Evolutionary conservation across 2,329 filamentous ascomycete species (phyloP), one percentile per base, ranked within the genome.

Genomic region (Calonectria naviculata): DNA sequence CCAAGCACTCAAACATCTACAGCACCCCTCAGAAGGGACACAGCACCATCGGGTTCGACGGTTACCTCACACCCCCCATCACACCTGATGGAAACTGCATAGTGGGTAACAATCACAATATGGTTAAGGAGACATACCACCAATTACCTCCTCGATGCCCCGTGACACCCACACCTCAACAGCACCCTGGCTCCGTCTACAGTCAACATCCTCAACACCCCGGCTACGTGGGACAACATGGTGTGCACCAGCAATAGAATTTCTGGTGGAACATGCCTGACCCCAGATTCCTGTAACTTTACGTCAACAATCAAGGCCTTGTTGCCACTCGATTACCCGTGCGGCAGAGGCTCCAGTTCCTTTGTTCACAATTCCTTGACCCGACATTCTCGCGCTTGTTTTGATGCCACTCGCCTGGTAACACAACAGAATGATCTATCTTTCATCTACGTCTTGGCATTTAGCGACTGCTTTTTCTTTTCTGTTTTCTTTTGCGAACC

Each of bases 31-130:
- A 94, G 79, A 96, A 96, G 86, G 90, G 89, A 61, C 90, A 92
- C 71, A 92, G 91, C 74, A 86, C 89, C 63, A 85, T 89, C 64
- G 88, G 91, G 74, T 90, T 91, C 42, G 89, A 94, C 75, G 94
- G 94, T 69, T 95, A 95, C 83, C 89, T 95, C 75, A 97, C 94
- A 19, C 94, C 94, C 29, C 94, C 94, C 1, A 96, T 97, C 80
- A 97, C 94, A 0, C 94, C 94, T 5, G 94, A 96, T 73, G 90
- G 91, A 9, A 87, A 89, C 63, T 87, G 85, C 76, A 91, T 91
- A 65, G 85, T 83, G 44, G 83, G 83, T 46, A 82, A 84, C 60
- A 81, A 82, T 34, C 83, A 84, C 60, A 82, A 84, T 58, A 82
- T 83, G 77, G 81, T 82, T 61, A 88, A 88, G 78, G 88, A 89